These are phyloP conservation scores for Rhynchospora tenuis DNA, from an alignment of 176 grass and related monocot species.

Conservation along the genomic window DNA sequence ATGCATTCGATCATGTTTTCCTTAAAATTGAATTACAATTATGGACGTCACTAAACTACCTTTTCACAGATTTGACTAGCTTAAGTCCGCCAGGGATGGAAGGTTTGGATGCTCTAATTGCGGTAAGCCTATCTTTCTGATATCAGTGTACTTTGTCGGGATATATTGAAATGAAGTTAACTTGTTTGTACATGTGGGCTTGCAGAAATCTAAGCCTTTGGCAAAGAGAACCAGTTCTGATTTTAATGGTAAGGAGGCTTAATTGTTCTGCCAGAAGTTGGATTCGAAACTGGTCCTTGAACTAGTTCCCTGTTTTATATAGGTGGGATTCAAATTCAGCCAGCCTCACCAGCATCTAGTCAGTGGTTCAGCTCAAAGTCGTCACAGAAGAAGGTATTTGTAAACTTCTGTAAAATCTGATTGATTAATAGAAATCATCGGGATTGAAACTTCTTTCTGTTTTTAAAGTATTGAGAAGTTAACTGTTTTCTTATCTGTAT, in stretches of 20 bases:
- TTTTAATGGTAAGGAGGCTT: constrained; percentile 49
- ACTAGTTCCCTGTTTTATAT: not conserved
- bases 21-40: constrained; percentile 10
- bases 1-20: not conserved
- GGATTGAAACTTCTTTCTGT: not conserved
- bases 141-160: not conserved
- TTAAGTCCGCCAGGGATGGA: constrained; percentile 83
- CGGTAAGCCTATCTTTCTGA: constrained; percentile 31
- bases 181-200: not conserved
- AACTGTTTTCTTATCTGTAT: constrained; percentile 11
- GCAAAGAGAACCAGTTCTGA: constrained; percentile 59
- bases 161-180: constrained; percentile 8
- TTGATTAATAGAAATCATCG: constrained; percentile 2
- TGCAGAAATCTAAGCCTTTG: constrained; percentile 82
- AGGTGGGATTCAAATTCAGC: constrained; percentile 45
- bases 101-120: constrained; percentile 61
- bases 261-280: constrained; percentile 14
- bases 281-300: not conserved
- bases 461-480: not conserved
- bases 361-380: constrained; percentile 95
- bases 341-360: constrained; percentile 34
- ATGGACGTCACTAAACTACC: not conserved
- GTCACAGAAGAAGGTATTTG: constrained; percentile 62
- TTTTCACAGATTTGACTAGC: constrained; percentile 61
- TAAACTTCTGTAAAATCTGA: not conserved